These are phyloP conservation scores for Vitis riparia DNA, from an alignment of 164 flowering plant genomes.

Conservation along the genomic window DNA sequence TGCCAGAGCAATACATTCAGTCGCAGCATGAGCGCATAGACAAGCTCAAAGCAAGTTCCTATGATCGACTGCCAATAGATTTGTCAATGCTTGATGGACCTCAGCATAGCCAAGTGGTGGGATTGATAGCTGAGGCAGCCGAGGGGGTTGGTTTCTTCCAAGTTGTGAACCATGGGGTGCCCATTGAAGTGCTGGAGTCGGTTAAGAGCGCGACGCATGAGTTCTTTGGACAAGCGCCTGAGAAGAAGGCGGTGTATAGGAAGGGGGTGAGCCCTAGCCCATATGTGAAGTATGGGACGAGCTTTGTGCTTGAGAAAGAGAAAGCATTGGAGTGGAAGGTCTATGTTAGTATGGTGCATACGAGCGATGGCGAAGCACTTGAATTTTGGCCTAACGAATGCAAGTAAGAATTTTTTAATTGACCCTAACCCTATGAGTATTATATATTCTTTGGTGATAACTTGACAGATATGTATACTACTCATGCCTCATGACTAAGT, in stretches of 20 bases:
- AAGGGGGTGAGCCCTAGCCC: slow-evolving; percentile 34
- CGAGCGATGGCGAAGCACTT: slow-evolving; percentile 37
- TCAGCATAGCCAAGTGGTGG: slow-evolving; percentile 25
- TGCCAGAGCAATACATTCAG: too few species aligned
- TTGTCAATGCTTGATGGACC: slow-evolving; percentile 34
- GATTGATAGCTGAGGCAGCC: slow-evolving; percentile 25
- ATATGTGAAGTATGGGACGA: slow-evolving; percentile 38
- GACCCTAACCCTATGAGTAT: not conserved
- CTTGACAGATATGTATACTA: too few species aligned
- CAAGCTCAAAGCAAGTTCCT: slow-evolving; percentile 2
- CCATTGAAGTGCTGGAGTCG: slow-evolving; percentile 32
- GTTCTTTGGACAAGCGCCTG: slow-evolving; percentile 24
- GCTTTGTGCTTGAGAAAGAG: slow-evolving; percentile 49
- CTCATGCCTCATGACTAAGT: too few species aligned
- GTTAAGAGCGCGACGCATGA: slow-evolving; percentile 31
- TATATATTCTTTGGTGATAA: too few species aligned
- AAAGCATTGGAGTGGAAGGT: slow-evolving; percentile 54
- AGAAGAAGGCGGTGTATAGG: slow-evolving; percentile 25
- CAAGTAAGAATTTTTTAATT: slow-evolving; percentile 28
- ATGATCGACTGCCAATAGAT: slow-evolving; percentile 24
- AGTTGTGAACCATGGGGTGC: slow-evolving; percentile 46
- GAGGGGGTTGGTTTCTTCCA: slow-evolving; percentile 48
- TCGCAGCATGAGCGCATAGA: not conserved
- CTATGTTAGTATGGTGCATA: slow-evolving; percentile 35
- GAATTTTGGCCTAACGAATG: slow-evolving; percentile 37